Percentiles rank a stretch among this genome's conserved stretches.
Conservation (phyloP, 1,139 yeast species). For the Zygosaccharomyces pseudobailii region DNA sequence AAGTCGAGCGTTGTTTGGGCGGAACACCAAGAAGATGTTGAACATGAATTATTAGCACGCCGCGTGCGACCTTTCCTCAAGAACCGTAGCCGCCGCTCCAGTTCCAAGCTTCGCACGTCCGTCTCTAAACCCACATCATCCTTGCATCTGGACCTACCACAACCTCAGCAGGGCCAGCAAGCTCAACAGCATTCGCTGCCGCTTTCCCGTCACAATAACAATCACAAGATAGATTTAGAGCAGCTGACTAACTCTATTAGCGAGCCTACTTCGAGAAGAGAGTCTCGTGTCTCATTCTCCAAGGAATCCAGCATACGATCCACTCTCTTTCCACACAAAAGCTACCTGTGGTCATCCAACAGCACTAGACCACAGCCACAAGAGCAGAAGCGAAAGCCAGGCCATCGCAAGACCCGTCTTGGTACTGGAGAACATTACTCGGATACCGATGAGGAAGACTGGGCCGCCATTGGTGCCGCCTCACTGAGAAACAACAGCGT, state of each 20-base stretch:
- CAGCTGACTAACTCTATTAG: constrained; percentile 13
- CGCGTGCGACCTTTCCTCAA: constrained; percentile 25
- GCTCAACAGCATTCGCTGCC: constrained; percentile 3
- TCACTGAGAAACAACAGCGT: constrained; percentile 41
- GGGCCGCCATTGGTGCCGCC: constrained; percentile 86
- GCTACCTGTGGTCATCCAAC: constrained; percentile 11
- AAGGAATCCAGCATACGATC: constrained; percentile 29
- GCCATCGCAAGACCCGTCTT: background rate
- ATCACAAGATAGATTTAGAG: constrained; percentile 17
- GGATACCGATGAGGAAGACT: constrained; percentile 92
- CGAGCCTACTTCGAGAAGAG: constrained; percentile 21
- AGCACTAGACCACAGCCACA: background rate
- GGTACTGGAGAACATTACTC: constrained; percentile 21
- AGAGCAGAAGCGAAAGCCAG: background rate
- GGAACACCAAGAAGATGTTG: constrained; percentile 23
- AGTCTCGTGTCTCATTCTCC: constrained; percentile 25
- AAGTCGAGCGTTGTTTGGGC: constrained; percentile 27
- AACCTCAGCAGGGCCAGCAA: constrained; percentile 5
- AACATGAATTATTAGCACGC: constrained; percentile 37
- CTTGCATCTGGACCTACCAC: constrained; percentile 12
- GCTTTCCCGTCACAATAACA: constrained; percentile 8
- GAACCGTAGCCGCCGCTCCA: constrained; percentile 19
- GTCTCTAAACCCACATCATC: constrained; percentile 8
- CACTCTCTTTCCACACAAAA: constrained; percentile 15
- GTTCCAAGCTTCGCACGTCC: constrained; percentile 15